Percentiles rank a stretch among this genome's conserved stretches.
Conservation (phyloP, 768 basidiomycete genomes). For the Gelatoporia subvermispora region DNA sequence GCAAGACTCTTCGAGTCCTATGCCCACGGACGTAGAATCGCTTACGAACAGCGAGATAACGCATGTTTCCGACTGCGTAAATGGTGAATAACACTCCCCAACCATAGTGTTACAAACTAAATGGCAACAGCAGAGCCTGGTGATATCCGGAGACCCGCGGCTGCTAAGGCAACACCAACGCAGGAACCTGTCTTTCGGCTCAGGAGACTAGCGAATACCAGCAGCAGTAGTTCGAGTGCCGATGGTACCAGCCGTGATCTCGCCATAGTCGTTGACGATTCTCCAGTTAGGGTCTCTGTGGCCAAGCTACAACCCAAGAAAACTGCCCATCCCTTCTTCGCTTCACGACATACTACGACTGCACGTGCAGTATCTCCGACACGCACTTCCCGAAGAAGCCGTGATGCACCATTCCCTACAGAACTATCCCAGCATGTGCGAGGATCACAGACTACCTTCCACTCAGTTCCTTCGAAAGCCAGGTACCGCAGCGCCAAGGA, state of each 20-base stretch:
- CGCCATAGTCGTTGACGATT: constrained; percentile 41
- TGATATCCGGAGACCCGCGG: too few species aligned
- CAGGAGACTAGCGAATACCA: background rate
- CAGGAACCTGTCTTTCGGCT: too few species aligned
- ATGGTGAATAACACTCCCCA: background rate
- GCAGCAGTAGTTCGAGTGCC: constrained; percentile 8
- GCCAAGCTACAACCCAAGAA: constrained; percentile 18
- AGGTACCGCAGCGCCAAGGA: too few species aligned
- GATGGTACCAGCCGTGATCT: constrained; percentile 24
- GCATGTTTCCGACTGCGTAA: background rate
- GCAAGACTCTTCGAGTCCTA: background rate
- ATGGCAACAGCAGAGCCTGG: too few species aligned
- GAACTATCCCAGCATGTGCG: background rate
- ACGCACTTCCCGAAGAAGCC: background rate
- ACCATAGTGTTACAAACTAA: too few species aligned
- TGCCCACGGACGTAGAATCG: background rate
- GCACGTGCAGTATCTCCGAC: background rate
- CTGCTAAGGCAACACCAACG: too few species aligned
- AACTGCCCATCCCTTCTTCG: constrained; percentile 42
- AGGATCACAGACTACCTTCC: background rate
- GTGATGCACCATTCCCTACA: background rate
- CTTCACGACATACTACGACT: constrained; percentile 18
- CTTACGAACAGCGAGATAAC: background rate
- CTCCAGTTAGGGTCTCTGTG: constrained; percentile 28
- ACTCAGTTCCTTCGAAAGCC: background rate